phyloP scores from a whole-genome alignment of 495 filamentous ascomycete genomes.

The Penicillium macrosclerotiorum region DNA sequence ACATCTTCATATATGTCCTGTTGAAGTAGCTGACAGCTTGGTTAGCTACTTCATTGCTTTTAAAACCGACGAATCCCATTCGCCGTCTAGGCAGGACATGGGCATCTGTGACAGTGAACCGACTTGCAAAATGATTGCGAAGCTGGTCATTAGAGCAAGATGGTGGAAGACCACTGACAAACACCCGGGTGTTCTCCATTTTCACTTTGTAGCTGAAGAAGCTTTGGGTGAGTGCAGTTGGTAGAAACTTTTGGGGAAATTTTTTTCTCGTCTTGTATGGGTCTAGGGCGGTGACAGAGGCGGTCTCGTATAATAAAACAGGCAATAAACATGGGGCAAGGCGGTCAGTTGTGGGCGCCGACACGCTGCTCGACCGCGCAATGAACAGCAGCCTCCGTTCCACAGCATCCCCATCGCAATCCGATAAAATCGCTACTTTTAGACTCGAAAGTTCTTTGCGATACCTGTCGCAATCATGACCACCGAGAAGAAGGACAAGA shows the following conservation, averaged over 20 bases:
- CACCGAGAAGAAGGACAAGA: constrained; percentile 64
- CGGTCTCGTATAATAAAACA: constrained; percentile 13
- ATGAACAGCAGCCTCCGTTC: neutral
- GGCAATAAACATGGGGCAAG: constrained; percentile 15
- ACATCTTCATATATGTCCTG: constrained; percentile 91
- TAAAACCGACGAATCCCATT: constrained; percentile 96
- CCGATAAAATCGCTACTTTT: neutral
- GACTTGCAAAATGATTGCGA: constrained; percentile 78
- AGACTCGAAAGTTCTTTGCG: neutral
- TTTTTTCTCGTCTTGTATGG: constrained; percentile 39
- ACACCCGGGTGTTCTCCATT: constrained; percentile 69
- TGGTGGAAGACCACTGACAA: constrained; percentile 82
- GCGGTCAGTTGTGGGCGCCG: constrained; percentile 1
- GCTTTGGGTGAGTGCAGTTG: constrained; percentile 15
- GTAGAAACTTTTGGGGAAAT: constrained; percentile 15
- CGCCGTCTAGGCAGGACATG: constrained; percentile 83
- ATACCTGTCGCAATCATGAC: constrained; percentile 36
- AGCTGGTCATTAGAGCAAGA: constrained; percentile 75
- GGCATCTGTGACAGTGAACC: constrained; percentile 78
- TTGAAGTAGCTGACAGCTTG: constrained; percentile 93
- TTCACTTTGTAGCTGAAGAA: constrained; percentile 21
- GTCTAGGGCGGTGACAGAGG: constrained; percentile 34
- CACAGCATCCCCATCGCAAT: neutral
- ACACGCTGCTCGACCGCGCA: constrained; percentile 3
- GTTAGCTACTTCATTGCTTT: constrained; percentile 71